These are phyloP conservation scores for Porphyridium purpureum DNA, from an alignment of 23 red algal genomes.

Conservation along the genomic window DNA sequence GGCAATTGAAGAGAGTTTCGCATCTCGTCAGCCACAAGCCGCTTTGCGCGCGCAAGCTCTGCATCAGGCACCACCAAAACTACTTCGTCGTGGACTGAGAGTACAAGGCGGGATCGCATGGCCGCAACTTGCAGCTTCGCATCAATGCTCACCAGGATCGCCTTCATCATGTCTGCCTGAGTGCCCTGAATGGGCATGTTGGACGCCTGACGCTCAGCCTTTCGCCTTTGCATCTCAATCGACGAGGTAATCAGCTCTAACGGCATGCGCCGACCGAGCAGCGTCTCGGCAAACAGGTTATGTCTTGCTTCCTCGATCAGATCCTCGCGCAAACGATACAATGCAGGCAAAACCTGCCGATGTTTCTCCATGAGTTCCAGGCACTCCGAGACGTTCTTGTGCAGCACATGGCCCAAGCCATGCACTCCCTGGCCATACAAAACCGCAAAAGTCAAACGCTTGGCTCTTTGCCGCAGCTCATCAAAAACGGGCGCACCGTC, in stretches of 20 bases:
- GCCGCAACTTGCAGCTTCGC: neutral
- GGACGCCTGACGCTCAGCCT: constrained; percentile 22
- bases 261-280: constrained; percentile 15
- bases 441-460: too few relatives aligned
- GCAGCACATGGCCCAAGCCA: too few relatives aligned
- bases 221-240: constrained; percentile 5
- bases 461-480: constrained; percentile 13
- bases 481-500: neutral
- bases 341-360: too few relatives aligned
- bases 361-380: too few relatives aligned
- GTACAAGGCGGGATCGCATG: neutral
- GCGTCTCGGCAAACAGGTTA: constrained; percentile 8
- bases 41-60: constrained; percentile 3
- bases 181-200: constrained; percentile 72
- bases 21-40: constrained; percentile 22
- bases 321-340: constrained; percentile 12
- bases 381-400: too few relatives aligned
- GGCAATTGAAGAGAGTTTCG: too few relatives aligned
- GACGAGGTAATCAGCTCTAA: neutral
- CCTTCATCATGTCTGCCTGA: constrained; percentile 62
- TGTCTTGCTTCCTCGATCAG: constrained; percentile 13
- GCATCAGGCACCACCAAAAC: constrained; percentile 21
- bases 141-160: constrained; percentile 21
- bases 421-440: too few relatives aligned
- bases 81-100: constrained; percentile 50